Conservation (phyloP, 1,284 basidiomycete species). For the Puccinia horiana region DNA sequence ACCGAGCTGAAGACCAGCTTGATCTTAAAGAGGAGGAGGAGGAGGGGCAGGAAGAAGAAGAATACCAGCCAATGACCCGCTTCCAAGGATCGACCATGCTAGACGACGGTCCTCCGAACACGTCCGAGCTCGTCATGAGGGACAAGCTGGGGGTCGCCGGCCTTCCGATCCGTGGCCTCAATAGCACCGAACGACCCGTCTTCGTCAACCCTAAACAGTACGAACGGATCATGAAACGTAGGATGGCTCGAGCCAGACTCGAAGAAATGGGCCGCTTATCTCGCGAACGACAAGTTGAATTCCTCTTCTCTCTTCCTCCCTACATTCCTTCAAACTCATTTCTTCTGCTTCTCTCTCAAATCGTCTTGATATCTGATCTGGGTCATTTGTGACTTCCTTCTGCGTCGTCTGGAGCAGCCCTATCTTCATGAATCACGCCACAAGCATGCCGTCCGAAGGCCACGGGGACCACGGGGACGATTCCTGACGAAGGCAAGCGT, state of each 20-base stretch:
- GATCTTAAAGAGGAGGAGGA: not conserved
- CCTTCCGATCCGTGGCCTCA: not conserved
- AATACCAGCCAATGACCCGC: too few species aligned
- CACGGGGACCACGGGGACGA: constrained; percentile 90
- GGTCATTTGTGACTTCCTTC: not conserved
- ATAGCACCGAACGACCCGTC: constrained; percentile 77
- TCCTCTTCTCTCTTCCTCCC: not conserved
- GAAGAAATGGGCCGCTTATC: constrained; percentile 90
- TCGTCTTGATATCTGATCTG: not conserved
- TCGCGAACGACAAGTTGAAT: constrained; percentile 77
- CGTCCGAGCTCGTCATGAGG: not conserved
- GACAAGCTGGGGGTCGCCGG: constrained; percentile 44
- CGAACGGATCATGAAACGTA: constrained; percentile 88
- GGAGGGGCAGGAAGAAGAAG: not conserved
- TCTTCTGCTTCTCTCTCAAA: not conserved
- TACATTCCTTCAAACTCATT: not conserved
- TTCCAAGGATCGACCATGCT: not conserved
- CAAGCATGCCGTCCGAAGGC: constrained; percentile 94
- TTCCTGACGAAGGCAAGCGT: constrained; percentile 70
- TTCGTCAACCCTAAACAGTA: constrained; percentile 98
- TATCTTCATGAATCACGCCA: constrained; percentile 96
- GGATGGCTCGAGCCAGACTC: constrained; percentile 79
- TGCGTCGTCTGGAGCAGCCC: constrained; percentile 65
- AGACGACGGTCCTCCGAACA: not conserved
- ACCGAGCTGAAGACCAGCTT: not conserved